These are phyloP conservation scores for Neodidymelliopsis sp. DNA, from an alignment of 2,329 filamentous ascomycete genomes.

Conservation along the genomic window DNA sequence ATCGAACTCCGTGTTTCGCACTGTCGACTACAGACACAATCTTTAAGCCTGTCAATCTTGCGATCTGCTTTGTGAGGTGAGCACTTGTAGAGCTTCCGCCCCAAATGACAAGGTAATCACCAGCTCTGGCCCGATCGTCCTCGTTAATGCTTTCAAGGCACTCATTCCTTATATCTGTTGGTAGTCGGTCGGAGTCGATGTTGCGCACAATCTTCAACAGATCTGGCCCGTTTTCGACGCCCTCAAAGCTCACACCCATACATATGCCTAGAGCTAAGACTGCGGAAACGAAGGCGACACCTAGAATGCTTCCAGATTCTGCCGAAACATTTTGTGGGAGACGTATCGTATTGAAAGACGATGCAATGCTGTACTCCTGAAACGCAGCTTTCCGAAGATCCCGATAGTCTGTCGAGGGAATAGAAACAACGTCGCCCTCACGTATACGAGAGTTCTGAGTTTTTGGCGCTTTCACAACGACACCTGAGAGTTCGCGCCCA, in stretches of 20 bases:
- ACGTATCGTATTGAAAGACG: slow-evolving; percentile 69
- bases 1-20: slow-evolving; percentile 66
- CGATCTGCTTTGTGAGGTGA: slow-evolving; percentile 71
- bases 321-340: slow-evolving; percentile 63
- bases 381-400: slow-evolving; percentile 76
- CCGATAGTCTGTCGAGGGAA: slow-evolving; percentile 77
- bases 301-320: slow-evolving; percentile 68
- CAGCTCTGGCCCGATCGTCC: slow-evolving; percentile 62
- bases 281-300: slow-evolving; percentile 76
- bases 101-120: slow-evolving; percentile 79
- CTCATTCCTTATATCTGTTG: slow-evolving; percentile 68
- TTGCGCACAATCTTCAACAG: slow-evolving; percentile 60
- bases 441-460: slow-evolving; percentile 58
- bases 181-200: slow-evolving; percentile 59
- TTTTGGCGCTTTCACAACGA: slow-evolving; percentile 60
- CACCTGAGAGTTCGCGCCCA: slow-evolving; percentile 73
- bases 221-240: slow-evolving; percentile 64
- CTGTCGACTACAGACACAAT: slow-evolving; percentile 73
- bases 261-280: slow-evolving; percentile 72
- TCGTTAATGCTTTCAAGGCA: slow-evolving; percentile 64
- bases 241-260: slow-evolving; percentile 70
- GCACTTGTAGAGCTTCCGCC: slow-evolving; percentile 76
- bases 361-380: slow-evolving; percentile 72
- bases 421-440: slow-evolving; percentile 54
- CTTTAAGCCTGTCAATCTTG: slow-evolving; percentile 69